Conservation (phyloP, 345 rosid species). For the Arabis alpina region DNA sequence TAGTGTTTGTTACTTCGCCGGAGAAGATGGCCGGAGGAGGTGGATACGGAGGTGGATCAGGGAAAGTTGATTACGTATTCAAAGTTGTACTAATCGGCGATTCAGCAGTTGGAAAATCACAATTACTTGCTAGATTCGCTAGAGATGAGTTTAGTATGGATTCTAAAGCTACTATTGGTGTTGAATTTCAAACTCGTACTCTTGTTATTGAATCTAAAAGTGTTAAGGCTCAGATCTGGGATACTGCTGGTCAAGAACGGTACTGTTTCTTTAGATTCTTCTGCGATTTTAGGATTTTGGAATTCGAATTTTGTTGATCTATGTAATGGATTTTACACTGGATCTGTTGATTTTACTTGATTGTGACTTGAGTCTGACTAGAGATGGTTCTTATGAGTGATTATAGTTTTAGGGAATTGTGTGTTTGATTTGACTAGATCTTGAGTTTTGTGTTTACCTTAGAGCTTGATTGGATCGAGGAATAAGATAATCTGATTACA, state of each 20-base stretch:
- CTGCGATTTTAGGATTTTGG: neutral
- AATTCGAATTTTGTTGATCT: neutral
- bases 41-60: constrained; percentile 61
- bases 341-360: constrained; percentile 23
- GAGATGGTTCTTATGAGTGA: neutral
- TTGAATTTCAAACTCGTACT: constrained; percentile 89
- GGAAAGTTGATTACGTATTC: constrained; percentile 78
- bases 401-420: neutral
- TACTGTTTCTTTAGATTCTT: constrained; percentile 15
- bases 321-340: neutral
- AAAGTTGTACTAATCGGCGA: constrained; percentile 92
- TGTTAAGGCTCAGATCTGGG: constrained; percentile 99
- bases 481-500: neutral
- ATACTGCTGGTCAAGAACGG: constrained; percentile 97
- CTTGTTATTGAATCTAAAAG: constrained; percentile 71
- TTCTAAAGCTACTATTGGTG: constrained; percentile 94
- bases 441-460: neutral
- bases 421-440: constrained; percentile 17
- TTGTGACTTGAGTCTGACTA: constrained; percentile 38
- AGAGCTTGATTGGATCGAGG: constrained; percentile 6
- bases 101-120: constrained; percentile 94
- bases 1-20: too few relatives aligned
- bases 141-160: constrained; percentile 85
- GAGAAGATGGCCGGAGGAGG: constrained; percentile 62
- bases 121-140: constrained; percentile 80